Evolutionary conservation across 176 grass and related monocot species (phyloP).

Genomic region (Lolium multiflorum): DNA sequence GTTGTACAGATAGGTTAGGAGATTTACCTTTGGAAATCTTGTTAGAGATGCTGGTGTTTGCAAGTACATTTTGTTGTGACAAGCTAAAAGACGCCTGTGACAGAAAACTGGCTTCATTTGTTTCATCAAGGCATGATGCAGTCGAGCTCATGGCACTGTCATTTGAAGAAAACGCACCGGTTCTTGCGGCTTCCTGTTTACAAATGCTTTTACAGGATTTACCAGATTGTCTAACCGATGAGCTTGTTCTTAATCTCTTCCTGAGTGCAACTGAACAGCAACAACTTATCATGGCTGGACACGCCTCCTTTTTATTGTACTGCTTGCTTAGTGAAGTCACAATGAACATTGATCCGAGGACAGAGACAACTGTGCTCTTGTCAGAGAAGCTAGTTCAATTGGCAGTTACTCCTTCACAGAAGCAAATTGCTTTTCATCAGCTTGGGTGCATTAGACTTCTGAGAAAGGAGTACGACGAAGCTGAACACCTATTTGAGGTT

Average conservation of each 20-base stretch:
- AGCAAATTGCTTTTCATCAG: conserved; percentile 94
- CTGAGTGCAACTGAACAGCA: conserved; percentile 66
- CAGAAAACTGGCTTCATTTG: conserved; percentile 73
- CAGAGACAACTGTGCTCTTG: conserved; percentile 60
- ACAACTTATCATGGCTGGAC: conserved; percentile 59
- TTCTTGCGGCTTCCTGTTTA: conserved; percentile 80
- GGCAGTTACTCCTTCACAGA: conserved; percentile 58
- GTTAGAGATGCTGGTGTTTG: conserved; percentile 83
- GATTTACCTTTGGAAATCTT: conserved; percentile 74
- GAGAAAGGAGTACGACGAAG: conserved; percentile 80
- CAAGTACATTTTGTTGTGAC: conserved; percentile 90
- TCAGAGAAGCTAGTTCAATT: conserved; percentile 72
- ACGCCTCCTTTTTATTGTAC: conserved; percentile 77
- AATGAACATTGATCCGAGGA: conserved; percentile 71
- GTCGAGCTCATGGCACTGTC: conserved; percentile 78
- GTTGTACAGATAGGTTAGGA: conserved; percentile 55
- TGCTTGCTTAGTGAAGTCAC: conserved; percentile 86
- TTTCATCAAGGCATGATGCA: conserved; percentile 84
- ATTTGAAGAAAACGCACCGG: conserved; percentile 76
- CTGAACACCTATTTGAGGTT: conserved; percentile 61
- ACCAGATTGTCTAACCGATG: conserved; percentile 68
- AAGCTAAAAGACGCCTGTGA: conserved; percentile 85
- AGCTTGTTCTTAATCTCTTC: conserved; percentile 75
- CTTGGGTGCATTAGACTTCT: conserved; percentile 79
- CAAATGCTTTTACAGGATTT: conserved; percentile 86